Evolutionary conservation across 2,329 filamentous ascomycete genomes (phyloP).

Genomic region (Alternaria sp.): DNA sequence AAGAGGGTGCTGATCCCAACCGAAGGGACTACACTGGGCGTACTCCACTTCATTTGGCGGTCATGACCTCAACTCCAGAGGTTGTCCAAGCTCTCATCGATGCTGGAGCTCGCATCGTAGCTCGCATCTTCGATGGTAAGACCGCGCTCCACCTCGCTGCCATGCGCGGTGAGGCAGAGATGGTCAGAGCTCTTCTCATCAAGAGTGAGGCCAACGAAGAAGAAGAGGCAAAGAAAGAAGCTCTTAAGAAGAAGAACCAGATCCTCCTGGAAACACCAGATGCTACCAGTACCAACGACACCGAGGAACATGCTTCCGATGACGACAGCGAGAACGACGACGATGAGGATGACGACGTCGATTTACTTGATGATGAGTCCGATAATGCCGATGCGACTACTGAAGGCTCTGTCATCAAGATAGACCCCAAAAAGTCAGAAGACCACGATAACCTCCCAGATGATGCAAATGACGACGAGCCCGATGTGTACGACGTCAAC

Average conservation of each 20-base stretch:
- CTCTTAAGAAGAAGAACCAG: conserved; percentile 35
- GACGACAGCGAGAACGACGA: conserved; percentile 56
- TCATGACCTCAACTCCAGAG: conserved; percentile 70
- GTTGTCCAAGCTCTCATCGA: conserved; percentile 76
- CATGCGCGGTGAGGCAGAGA: conserved; percentile 69
- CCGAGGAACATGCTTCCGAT: conserved; percentile 25
- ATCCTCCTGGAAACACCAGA: neutral
- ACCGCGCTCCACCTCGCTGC: conserved; percentile 86
- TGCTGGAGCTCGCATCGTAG: conserved; percentile 73
- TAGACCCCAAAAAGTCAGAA: conserved; percentile 52
- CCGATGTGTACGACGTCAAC: conserved; percentile 81
- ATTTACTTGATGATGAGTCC: conserved; percentile 59
- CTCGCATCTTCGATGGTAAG: conserved; percentile 77
- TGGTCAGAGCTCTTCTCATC: conserved; percentile 73
- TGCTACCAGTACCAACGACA: neutral
- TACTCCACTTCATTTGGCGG: conserved; percentile 79
- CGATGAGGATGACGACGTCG: conserved; percentile 58
- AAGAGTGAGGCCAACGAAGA: conserved; percentile 78
- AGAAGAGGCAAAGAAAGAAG: conserved; percentile 65
- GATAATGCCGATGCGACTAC: conserved; percentile 60
- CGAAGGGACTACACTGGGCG: conserved; percentile 67
- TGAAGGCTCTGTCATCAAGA: conserved; percentile 74
- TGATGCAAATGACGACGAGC: conserved; percentile 66
- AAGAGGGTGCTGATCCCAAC: conserved; percentile 74
- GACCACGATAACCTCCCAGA: conserved; percentile 58